Base-by-base conservation (phyloP, 2,329 filamentous ascomycete genomes). In the Claviceps purpurea region DNA sequence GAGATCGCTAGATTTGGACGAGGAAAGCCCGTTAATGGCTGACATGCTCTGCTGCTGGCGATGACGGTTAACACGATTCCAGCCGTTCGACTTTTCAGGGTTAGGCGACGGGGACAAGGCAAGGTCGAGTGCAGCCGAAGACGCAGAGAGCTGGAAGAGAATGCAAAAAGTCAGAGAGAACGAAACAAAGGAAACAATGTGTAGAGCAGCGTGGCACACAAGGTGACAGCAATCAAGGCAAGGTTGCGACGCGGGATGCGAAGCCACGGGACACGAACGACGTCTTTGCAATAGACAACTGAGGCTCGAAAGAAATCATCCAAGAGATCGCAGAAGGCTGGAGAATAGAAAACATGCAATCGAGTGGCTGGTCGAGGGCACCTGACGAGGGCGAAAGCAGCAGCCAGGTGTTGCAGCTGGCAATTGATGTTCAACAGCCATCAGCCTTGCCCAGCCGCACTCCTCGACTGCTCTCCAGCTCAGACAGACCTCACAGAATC, bases 121-220 rank as follows among this genome's bases (percentile, higher is more conserved):
- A 65, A 94, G 77, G 68, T 95, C 88, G 62, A 90, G 76, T 50
- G 88, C 84, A 64, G 86, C 82, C 59, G 86, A 88, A 56, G 87
- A 89, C 52, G 87, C 81, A 65, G 87, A 89, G 55, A 91, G 74
- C 82, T 93, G 71, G 65, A 70, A 65, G 56, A 54, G 54, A 57
- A 50, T 56, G 53, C 54, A 55, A 41, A 56, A 60, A 53, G 65
- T 70, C 62, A 71, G 66, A 63, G 65, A 63, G 58, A 56, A 48
- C 38, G 54, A 40, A 18, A 46, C 53, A 60, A 59, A 58, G 51
- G 54, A 56, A 50, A 50, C 45, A 56, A 16, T 10, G 6, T 52
- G 54, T 50, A 56, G 34, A 54, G 48, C 49, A 53, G 24, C 13
- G 43, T 26, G 43, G 26, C 48, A 53, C 48, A 50, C n/a, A 22